Conservation (phyloP, 2,329 filamentous ascomycete genomes). For the Fusarium citri region DNA sequence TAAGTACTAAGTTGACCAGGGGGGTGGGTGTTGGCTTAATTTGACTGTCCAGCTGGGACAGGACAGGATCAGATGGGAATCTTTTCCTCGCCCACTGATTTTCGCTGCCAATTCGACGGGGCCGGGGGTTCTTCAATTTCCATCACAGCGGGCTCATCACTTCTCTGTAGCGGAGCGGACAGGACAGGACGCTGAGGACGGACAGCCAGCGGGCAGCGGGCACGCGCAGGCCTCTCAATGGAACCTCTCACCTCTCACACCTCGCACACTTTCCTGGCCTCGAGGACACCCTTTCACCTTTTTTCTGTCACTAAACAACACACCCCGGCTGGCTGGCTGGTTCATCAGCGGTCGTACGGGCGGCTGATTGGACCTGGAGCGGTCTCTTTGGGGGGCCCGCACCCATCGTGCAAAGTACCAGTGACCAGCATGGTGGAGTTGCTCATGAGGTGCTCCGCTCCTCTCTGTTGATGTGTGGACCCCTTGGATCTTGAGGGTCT, state of each 20-base stretch:
- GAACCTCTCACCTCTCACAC: constrained; percentile 14
- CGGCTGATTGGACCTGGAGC: constrained; percentile 39
- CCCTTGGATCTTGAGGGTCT: constrained; percentile 4
- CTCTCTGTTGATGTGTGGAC: constrained; percentile 13
- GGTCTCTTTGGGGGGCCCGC: constrained; percentile 23
- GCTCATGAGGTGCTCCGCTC: constrained; percentile 16
- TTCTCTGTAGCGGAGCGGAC: constrained; percentile 23
- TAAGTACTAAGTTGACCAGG: constrained; percentile 25
- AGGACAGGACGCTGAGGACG: constrained; percentile 8
- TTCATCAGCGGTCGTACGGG: constrained; percentile 43
- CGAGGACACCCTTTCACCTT: constrained; percentile 31
- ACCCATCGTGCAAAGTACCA: constrained; percentile 37
- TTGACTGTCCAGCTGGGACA: neutral
- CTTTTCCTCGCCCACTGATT: constrained; percentile 33
- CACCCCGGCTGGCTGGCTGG: constrained; percentile 39
- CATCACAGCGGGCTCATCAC: constrained; percentile 25
- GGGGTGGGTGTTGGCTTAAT: constrained; percentile 22
- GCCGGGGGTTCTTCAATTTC: constrained; percentile 24
- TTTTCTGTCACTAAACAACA: constrained; percentile 29
- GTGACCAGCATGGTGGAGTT: constrained; percentile 32
- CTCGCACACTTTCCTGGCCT: constrained; percentile 27
- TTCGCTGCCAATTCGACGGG: constrained; percentile 22
- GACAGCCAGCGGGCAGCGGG: constrained; percentile 12
- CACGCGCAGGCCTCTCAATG: constrained; percentile 19
- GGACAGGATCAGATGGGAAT: constrained; percentile 27